Percentiles rank a stretch among this genome's conserved stretches.
Evolutionary conservation across 495 filamentous ascomycete genomes (phyloP).

Genomic region (Neurospora sp.): DNA sequence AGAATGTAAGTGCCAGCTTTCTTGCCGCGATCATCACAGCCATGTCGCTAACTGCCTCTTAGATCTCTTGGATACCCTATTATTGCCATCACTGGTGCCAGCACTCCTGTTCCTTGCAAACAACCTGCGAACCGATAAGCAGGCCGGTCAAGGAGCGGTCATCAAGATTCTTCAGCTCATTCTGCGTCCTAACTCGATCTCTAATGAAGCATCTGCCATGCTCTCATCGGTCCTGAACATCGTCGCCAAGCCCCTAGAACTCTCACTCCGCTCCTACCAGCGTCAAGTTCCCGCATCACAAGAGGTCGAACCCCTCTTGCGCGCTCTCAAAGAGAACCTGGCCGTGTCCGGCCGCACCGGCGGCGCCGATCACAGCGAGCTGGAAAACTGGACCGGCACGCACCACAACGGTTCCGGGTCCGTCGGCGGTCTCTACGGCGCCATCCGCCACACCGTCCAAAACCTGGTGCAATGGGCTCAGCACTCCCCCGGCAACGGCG

Average conservation of each 20-base stretch:
- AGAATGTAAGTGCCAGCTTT: slow-evolving; percentile 53
- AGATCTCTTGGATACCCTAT: slow-evolving; percentile 82
- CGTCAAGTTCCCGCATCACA: slow-evolving; percentile 55
- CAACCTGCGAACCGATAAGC: slow-evolving; percentile 58
- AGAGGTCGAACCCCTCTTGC: slow-evolving; percentile 62
- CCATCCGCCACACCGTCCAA: slow-evolving; percentile 56
- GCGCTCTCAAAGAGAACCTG: slow-evolving; percentile 58
- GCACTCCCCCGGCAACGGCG: slow-evolving; percentile 50
- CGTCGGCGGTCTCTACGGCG: slow-evolving; percentile 50
- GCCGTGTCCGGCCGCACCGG: slow-evolving; percentile 53
- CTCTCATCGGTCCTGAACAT: slow-evolving; percentile 77
- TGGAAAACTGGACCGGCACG: slow-evolving; percentile 60
- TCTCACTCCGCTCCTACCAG: slow-evolving; percentile 63
- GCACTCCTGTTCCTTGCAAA: slow-evolving; percentile 73
- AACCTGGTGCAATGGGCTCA: slow-evolving; percentile 64
- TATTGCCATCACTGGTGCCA: slow-evolving; percentile 77
- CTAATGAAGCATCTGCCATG: slow-evolving; percentile 69
- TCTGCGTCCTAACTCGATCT: slow-evolving; percentile 64
- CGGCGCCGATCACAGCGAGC: slow-evolving; percentile 57
- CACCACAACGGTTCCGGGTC: slow-evolving; percentile 22
- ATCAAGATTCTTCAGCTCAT: slow-evolving; percentile 71
- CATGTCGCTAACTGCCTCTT: neutral
- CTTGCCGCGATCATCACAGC: neutral
- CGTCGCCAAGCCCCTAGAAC: slow-evolving; percentile 64
- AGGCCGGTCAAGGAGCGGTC: slow-evolving; percentile 45